Evolutionary conservation across 2,329 filamentous ascomycete genomes (phyloP).

Genomic region (Phaeomoniella chlamydospora): DNA sequence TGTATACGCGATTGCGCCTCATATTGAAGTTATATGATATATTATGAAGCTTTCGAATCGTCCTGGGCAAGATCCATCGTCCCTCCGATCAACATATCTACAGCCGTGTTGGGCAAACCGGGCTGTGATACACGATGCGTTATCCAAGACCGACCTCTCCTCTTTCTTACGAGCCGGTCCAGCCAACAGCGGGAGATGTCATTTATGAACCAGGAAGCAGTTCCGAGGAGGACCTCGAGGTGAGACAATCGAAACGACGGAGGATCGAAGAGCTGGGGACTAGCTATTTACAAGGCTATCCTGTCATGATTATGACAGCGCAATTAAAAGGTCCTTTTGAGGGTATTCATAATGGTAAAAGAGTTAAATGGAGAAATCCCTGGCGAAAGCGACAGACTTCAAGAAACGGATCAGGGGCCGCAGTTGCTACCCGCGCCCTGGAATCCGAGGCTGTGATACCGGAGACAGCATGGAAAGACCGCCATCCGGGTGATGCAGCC

Average conservation of each 20-base stretch:
- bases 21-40: too few species aligned
- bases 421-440: background rate
- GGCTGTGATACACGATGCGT: background rate
- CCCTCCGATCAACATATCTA: too few species aligned
- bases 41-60: too few species aligned
- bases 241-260: background rate
- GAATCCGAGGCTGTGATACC: background rate
- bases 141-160: background rate
- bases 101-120: too few species aligned
- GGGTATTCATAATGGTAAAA: background rate
- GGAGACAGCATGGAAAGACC: background rate
- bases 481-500: background rate
- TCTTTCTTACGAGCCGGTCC: constrained; percentile 1
- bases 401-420: background rate
- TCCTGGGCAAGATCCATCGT: too few species aligned
- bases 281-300: background rate
- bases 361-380: background rate
- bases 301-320: background rate
- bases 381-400: background rate
- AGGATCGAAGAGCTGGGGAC: background rate
- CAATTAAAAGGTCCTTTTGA: background rate
- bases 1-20: too few species aligned
- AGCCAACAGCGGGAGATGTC: background rate
- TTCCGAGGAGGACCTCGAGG: background rate
- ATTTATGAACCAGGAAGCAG: background rate